A percentile compares a stretch with the other conserved stretches of the same genome.
Conservation (phyloP, 75 land plant species). For the Cunninghamia lanceolata region DNA sequence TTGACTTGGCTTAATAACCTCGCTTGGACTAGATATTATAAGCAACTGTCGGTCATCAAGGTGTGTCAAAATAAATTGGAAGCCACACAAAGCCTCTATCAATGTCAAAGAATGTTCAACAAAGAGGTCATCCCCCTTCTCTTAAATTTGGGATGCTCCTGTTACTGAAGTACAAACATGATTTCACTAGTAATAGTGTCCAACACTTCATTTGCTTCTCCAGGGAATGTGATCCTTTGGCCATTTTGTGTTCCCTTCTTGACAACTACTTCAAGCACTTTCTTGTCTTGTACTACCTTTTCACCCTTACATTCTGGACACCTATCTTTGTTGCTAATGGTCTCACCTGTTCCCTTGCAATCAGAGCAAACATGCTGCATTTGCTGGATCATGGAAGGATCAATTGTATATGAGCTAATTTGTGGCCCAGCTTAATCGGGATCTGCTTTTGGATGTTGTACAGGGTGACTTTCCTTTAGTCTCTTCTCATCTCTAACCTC, state of each 20-base stretch:
- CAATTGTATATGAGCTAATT: too few relatives aligned
- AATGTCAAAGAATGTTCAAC: slow-evolving; percentile 65
- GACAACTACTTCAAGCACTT: slow-evolving; percentile 75
- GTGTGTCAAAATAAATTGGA: too few relatives aligned
- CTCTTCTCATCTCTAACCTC: too few relatives aligned
- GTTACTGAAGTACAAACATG: slow-evolving; percentile 75
- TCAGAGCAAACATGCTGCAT: slow-evolving; percentile 81
- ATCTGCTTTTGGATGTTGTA: too few relatives aligned
- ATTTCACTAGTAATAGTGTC: slow-evolving; percentile 81
- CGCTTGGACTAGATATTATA: too few relatives aligned
- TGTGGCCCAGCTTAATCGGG: too few relatives aligned
- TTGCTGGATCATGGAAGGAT: slow-evolving; percentile 80
- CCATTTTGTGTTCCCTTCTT: slow-evolving; percentile 94
- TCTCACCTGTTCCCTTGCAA: slow-evolving; percentile 71
- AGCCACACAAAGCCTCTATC: too few relatives aligned
- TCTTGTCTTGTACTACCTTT: too few relatives aligned
- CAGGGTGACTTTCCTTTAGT: too few relatives aligned
- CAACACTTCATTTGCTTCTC: slow-evolving; percentile 92
- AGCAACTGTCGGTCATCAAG: too few relatives aligned
- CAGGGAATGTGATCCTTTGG: slow-evolving; percentile 87
- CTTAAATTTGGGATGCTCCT: slow-evolving; percentile 88
- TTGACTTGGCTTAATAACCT: too few relatives aligned
- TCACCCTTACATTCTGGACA: slow-evolving; percentile 85
- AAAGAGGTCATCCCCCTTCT: slow-evolving; percentile 83
- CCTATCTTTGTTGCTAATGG: slow-evolving; percentile 74